Percentiles rank a stretch among this genome's conserved stretches.
Conservation (phyloP, 2,329 filamentous ascomycete species). For the Alternaria tenuissima region DNA sequence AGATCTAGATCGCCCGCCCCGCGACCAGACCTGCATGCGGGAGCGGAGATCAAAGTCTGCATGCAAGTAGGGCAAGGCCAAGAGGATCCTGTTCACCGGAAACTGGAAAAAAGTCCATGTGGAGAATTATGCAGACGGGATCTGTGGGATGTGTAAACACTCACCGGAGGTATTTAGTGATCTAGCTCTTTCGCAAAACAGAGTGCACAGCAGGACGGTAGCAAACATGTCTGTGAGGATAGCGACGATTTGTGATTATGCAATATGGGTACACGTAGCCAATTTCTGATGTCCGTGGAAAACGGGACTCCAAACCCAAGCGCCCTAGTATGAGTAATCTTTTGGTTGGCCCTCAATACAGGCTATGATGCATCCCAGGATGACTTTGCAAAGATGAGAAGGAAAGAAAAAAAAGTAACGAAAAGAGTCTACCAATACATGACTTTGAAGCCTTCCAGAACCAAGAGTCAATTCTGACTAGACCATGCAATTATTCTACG, state of each 20-base stretch:
- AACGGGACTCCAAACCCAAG: neutral
- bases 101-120: neutral
- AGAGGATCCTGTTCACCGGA: neutral
- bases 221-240: neutral
- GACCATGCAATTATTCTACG: neutral
- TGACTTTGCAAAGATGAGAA: neutral
- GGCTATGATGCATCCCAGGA: neutral
- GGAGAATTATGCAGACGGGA: neutral
- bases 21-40: neutral
- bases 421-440: neutral
- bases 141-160: neutral
- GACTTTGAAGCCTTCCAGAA: neutral
- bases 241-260: neutral
- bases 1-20: neutral
- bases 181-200: neutral
- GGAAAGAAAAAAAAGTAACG: neutral
- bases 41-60: neutral
- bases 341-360: neutral
- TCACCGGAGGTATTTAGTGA: neutral
- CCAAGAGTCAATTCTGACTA: neutral
- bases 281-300: neutral
- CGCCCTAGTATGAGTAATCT: conserved; percentile 4
- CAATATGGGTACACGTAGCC: neutral
- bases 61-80: no score
- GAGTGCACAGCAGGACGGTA: neutral